A percentile compares a stretch with the other conserved stretches of the same genome.
phyloP scores from a whole-genome alignment of 2,329 filamentous ascomycete genomes.

The Pseudonectria buxi region DNA sequence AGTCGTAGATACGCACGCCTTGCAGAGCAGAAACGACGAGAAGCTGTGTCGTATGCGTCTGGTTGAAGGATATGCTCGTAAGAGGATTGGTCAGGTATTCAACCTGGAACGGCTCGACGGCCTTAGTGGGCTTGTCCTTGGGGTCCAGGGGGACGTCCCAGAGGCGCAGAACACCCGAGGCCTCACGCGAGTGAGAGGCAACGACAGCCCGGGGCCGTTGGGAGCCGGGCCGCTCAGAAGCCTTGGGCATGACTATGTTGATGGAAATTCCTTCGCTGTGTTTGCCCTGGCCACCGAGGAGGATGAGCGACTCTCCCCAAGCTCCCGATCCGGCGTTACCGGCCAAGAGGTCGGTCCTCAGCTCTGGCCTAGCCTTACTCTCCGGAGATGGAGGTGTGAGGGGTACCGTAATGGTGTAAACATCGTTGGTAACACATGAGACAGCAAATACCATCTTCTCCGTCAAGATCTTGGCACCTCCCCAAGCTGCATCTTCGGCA shows the following conservation, averaged over 20 bases:
- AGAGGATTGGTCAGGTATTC: conserved; percentile 51
- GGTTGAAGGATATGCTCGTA: conserved; percentile 53
- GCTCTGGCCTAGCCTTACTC: conserved; percentile 50
- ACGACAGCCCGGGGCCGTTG: conserved; percentile 42
- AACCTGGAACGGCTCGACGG: conserved; percentile 50
- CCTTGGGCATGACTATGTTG: conserved; percentile 39
- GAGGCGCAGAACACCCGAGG: conserved; percentile 50
- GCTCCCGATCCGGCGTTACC: conserved; percentile 51
- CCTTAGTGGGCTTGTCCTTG: conserved; percentile 23
- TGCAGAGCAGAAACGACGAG: conserved; percentile 49
- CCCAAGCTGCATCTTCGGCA: conserved; percentile 41
- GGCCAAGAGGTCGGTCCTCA: conserved; percentile 43
- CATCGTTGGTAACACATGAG: conserved; percentile 50
- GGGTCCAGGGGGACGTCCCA: conserved; percentile 50
- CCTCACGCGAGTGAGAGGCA: conserved; percentile 53
- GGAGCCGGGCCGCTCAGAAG: conserved; percentile 30
- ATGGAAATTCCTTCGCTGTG: conserved; percentile 51
- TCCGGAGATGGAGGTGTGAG: conserved; percentile 54
- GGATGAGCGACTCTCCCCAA: conserved; percentile 55
- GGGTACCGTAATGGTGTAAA: conserved; percentile 53
- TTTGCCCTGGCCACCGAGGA: conserved; percentile 47
- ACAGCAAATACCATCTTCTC: conserved; percentile 56
- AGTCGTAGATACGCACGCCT: conserved; percentile 57
- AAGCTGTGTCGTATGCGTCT: conserved; percentile 50
- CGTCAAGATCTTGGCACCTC: conserved; percentile 42